These are phyloP conservation scores for Coniophora puteana DNA, from an alignment of 1,284 basidiomycete genomes.

Conservation along the genomic window DNA sequence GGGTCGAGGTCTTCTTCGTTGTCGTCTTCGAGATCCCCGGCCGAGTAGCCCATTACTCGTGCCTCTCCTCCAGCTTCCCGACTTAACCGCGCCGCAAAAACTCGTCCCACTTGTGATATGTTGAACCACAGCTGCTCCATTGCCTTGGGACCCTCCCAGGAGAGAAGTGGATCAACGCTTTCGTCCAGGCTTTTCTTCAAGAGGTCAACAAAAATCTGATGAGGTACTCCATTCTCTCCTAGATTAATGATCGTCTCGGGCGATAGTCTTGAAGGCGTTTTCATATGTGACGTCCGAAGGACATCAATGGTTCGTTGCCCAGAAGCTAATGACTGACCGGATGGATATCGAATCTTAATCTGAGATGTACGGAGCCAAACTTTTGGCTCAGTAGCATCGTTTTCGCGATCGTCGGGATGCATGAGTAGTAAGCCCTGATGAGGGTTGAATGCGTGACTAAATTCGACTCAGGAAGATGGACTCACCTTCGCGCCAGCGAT, in stretches of 20 bases:
- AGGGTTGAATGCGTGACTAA: background rate
- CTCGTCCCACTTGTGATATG: constrained; percentile 38
- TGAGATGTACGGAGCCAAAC: constrained; percentile 45
- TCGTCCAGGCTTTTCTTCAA: constrained; percentile 32
- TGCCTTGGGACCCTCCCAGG: constrained; percentile 41
- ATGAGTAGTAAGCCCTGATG: constrained; percentile 42
- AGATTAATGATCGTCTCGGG: constrained; percentile 50
- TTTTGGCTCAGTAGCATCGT: constrained; percentile 23
- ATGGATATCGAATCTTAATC: constrained; percentile 42
- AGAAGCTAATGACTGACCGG: constrained; percentile 27
- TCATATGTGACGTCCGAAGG: constrained; percentile 40
- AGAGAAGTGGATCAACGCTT: constrained; percentile 33
- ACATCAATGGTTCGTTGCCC: constrained; percentile 43
- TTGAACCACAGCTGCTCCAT: constrained; percentile 39
- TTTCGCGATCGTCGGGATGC: constrained; percentile 25
- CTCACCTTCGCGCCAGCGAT: constrained; percentile 42
- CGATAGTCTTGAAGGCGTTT: constrained; percentile 38
- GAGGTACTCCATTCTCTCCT: constrained; percentile 45
- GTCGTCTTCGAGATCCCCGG: constrained; percentile 33
- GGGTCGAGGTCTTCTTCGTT: constrained; percentile 33
- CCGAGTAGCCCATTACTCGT: constrained; percentile 38
- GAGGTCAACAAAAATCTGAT: constrained; percentile 32
- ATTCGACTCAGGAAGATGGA: background rate
- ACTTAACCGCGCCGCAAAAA: constrained; percentile 38
- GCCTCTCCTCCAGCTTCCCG: constrained; percentile 40